These are phyloP conservation scores for Skeletonema potamos DNA, from an alignment of 108 stramenopile genomes.

Conservation along the genomic window DNA sequence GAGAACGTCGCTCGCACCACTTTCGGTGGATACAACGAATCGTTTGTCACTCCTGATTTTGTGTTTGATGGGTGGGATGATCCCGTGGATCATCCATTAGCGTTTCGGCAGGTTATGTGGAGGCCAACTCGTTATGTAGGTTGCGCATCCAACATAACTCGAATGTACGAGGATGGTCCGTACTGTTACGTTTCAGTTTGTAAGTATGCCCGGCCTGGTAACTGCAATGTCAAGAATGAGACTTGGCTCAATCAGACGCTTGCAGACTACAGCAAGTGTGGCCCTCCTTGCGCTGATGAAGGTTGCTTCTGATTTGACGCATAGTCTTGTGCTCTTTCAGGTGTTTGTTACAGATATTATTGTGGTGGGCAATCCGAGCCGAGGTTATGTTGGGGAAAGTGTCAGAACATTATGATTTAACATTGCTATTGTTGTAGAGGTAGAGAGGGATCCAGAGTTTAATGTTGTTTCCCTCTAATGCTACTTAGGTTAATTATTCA, in stretches of 20 bases:
- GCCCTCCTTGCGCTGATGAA: not conserved
- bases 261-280: slow-evolving; percentile 1
- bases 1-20: not conserved
- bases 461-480: too few species aligned
- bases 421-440: too few species aligned
- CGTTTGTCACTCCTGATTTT: not conserved
- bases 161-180: not conserved
- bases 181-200: not conserved
- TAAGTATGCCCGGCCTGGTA: not conserved
- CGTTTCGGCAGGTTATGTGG: slow-evolving; percentile 12
- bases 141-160: slow-evolving; percentile 6
- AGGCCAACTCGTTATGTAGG: slow-evolving; percentile 21
- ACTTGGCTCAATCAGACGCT: not conserved
- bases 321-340: not conserved
- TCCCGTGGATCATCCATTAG: not conserved
- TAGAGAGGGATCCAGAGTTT: too few species aligned
- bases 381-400: too few species aligned
- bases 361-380: too few species aligned
- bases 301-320: not conserved
- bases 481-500: too few species aligned
- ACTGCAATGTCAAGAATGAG: not conserved
- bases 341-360: not conserved
- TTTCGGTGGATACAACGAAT: not conserved
- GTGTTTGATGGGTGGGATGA: not conserved
- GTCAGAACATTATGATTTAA: too few species aligned